Percentiles rank a stretch among this genome's conserved stretches.
Conservation (phyloP, 2,329 filamentous ascomycete species). For the Clonostachys solani region DNA sequence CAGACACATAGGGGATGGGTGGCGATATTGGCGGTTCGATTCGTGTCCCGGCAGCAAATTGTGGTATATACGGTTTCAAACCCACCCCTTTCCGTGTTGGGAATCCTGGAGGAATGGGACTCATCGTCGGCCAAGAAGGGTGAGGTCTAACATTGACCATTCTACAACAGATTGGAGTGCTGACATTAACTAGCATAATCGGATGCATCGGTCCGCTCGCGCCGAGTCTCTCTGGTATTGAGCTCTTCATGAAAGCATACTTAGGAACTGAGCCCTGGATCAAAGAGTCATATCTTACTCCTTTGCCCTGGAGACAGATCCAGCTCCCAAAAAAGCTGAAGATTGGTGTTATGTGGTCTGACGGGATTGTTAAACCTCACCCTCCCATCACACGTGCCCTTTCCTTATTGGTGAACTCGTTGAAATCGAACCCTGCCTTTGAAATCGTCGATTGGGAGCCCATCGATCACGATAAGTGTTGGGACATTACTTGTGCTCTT, state of each 20-base stretch:
- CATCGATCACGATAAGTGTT: background rate
- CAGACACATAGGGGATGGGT: background rate
- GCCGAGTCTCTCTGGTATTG: background rate
- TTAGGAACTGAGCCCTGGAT: background rate
- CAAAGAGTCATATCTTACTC: background rate
- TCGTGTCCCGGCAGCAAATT: background rate
- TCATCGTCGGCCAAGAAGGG: background rate
- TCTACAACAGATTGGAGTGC: background rate
- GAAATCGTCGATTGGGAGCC: background rate
- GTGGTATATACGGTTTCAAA: background rate
- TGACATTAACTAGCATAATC: background rate
- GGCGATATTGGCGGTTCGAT: conserved; percentile 41
- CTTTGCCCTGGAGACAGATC: background rate
- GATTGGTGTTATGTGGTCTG: background rate
- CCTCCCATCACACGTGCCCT: background rate
- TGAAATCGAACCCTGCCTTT: background rate
- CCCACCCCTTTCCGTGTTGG: background rate
- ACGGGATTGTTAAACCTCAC: conserved; percentile 1
- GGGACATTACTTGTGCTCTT: background rate
- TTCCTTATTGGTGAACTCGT: background rate
- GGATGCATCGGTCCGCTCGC: background rate
- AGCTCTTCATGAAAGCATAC: background rate
- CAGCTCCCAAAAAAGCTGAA: background rate
- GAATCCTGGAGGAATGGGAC: background rate
- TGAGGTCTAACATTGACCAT: background rate